These are phyloP conservation scores for Zopfia rhizophila DNA, from an alignment of 2,329 filamentous ascomycete species.

Conservation along the genomic window DNA sequence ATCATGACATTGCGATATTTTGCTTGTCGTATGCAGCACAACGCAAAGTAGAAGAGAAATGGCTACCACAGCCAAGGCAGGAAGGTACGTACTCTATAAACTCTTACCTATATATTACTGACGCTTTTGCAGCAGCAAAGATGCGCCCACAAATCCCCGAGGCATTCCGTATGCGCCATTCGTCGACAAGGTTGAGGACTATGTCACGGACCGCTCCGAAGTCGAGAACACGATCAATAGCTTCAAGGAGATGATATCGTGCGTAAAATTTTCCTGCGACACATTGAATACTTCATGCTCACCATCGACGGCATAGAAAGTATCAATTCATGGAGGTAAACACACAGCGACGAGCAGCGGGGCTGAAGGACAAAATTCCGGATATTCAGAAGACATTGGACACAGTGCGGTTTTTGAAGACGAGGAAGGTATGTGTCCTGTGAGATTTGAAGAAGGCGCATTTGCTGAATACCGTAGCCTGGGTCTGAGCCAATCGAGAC, in stretches of 20 bases:
- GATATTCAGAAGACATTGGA: conserved; percentile 97
- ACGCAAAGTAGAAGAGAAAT: conserved; percentile 30
- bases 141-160: conserved; percentile 75
- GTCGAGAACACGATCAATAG: conserved; percentile 83
- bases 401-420: conserved; percentile 85
- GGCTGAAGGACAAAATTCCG: conserved; percentile 92
- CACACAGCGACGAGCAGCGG: conserved; percentile 81
- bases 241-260: conserved; percentile 96
- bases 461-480: conserved; percentile 40
- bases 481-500: conserved; percentile 80
- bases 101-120: conserved; percentile 12
- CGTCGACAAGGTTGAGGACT: conserved; percentile 89
- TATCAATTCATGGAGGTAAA: conserved; percentile 99
- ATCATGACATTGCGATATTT: conserved; percentile 21
- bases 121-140: conserved; percentile 46
- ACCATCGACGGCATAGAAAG: conserved; percentile 73
- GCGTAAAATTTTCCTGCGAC: conserved; percentile 39
- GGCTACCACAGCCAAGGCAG: conserved; percentile 38
- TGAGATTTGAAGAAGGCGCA: conserved; percentile 54
- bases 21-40: conserved; percentile 14
- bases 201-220: conserved; percentile 79
- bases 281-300: not conserved
- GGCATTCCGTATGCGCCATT: conserved; percentile 87
- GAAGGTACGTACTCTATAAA: conserved; percentile 31
- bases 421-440: conserved; percentile 69